Base-by-base conservation (phyloP, 148 eudicot species). In the Fagopyrum tataricum region DNA sequence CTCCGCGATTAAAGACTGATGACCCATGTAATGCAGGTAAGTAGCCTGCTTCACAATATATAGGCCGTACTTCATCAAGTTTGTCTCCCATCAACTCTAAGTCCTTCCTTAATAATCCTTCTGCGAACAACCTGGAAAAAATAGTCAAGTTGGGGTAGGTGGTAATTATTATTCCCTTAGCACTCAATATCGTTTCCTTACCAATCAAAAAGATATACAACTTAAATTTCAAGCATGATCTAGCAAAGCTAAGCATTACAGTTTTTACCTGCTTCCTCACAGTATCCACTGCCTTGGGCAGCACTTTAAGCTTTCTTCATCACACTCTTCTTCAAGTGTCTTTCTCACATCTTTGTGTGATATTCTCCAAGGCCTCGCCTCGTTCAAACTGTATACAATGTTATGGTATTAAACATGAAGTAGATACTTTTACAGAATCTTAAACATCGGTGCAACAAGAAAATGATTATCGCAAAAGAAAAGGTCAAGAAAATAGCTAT, bases 1-100 rank as follows among this genome's bases (percentile, higher is more conserved):
- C 98, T 74, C 98, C 98, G 66, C 98, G 93, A 26, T 87, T 82
- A 73, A 95, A 95, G 73, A 91, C 82, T 55, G 98, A 85, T 71
- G 98, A 95, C 53, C 98, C 97, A 77, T 95, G 96, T 67, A 95
- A 80, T 64, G 82, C 90, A 70, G 90, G 93, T 70, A 90, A 85
- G 78, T 78, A 72, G 78, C 96, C 90, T 61, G 98, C 93, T 82
- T 95, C 98, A 82, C 97, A 90, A 74, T 85, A 87, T 51, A 95
- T 40, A 67, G 98, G 96, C 76, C 98, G 87, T 64, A 95, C 98
- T 85, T 95, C 93, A 80, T 95, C 93, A 68, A 95, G 93, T 72
- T n/a, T 78, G 74, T 73, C 97, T 86, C 76, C 98, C 98, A 80
- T 95, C 98, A 79, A 95, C 85, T 78, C 98, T 88, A 43, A 84